phyloP scores from a whole-genome alignment of 768 basidiomycete species.

The Lepiota venenata region DNA sequence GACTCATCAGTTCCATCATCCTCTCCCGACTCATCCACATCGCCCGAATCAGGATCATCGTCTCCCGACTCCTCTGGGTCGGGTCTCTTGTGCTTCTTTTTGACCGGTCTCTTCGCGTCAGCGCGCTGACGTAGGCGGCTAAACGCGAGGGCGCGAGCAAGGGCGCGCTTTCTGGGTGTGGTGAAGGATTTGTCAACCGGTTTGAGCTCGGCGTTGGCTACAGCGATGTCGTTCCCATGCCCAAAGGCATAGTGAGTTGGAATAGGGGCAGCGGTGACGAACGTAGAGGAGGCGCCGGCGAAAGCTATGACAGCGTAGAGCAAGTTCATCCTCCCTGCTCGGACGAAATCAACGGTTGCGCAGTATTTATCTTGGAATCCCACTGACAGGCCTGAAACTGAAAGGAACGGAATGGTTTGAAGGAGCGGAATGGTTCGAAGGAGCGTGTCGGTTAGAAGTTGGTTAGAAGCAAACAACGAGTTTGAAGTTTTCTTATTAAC shows the following conservation, averaged over 20 bases:
- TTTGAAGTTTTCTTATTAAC: not conserved
- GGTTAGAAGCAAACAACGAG: not conserved
- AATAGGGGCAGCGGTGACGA: not conserved
- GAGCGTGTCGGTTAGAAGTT: constrained; percentile 1
- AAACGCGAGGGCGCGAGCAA: not conserved
- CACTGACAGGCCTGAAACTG: not conserved
- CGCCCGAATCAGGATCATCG: constrained; percentile 5
- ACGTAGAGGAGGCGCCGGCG: not conserved
- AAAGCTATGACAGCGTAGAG: not conserved
- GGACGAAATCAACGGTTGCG: too few relatives aligned
- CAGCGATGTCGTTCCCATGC: not conserved
- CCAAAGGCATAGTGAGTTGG: not conserved
- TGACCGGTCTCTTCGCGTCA: not conserved
- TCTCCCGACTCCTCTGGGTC: constrained; percentile 3
- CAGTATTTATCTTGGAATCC: not conserved
- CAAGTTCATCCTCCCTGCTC: not conserved
- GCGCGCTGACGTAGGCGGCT: not conserved
- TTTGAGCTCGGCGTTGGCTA: constrained; percentile 1
- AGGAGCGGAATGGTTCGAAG: not conserved
- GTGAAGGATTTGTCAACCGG: not conserved
- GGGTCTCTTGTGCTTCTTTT: not conserved
- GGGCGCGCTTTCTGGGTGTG: not conserved
- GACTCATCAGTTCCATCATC: constrained; percentile 4
- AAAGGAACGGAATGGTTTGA: not conserved
- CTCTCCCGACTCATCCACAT: constrained; percentile 1